These are phyloP conservation scores for Aspergillus haitiensis DNA, from an alignment of 495 filamentous ascomycete species.

Conservation along the genomic window DNA sequence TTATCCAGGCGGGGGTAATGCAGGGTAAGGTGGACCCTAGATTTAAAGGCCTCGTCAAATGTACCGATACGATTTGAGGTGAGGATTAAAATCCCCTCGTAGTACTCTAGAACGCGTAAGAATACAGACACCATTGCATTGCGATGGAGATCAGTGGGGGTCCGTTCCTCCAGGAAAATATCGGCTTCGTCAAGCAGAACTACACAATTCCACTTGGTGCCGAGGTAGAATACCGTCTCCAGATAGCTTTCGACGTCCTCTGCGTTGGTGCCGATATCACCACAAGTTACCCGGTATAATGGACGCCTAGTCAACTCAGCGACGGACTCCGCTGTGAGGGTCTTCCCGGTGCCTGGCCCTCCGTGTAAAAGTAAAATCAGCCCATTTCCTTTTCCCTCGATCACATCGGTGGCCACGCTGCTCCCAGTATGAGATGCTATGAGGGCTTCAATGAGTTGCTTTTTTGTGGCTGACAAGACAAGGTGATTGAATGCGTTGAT, in stretches of 20 bases:
- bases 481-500: conserved; percentile 52
- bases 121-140: conserved; percentile 57
- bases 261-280: conserved; percentile 40
- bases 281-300: conserved; percentile 32
- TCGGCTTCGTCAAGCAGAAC: conserved; percentile 59
- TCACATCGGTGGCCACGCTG: conserved; percentile 28
- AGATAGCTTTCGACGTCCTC: conserved; percentile 44
- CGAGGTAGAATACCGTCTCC: conserved; percentile 39
- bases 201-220: conserved; percentile 47
- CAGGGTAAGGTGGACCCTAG: conserved; percentile 46
- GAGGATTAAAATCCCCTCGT: conserved; percentile 43
- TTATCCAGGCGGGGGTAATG: conserved; percentile 7
- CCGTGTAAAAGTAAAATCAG: conserved; percentile 55
- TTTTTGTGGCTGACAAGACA: conserved; percentile 53
- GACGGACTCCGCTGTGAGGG: conserved; percentile 36
- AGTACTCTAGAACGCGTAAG: conserved; percentile 59
- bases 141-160: conserved; percentile 38
- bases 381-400: conserved; percentile 39
- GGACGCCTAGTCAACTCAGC: conserved; percentile 31
- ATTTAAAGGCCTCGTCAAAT: conserved; percentile 52
- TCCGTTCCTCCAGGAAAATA: conserved; percentile 53
- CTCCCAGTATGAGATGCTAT: conserved; percentile 33
- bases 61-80: conserved; percentile 47
- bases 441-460: conserved; percentile 52
- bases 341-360: conserved; percentile 47